Conservation (phyloP, 2,329 filamentous ascomycete genomes). For the Epichloe typhina region DNA sequence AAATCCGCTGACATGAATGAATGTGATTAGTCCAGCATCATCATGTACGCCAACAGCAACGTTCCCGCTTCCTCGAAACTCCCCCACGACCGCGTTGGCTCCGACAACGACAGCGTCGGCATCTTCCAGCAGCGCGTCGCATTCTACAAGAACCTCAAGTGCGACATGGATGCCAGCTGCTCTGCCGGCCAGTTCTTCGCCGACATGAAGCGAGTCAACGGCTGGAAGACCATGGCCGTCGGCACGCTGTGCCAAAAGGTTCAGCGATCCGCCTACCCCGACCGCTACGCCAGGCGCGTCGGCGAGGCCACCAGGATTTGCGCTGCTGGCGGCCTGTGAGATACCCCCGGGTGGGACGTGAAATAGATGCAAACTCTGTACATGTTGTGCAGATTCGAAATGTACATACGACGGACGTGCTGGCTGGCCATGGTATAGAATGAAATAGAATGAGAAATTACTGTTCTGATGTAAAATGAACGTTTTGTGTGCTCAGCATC, state of each 20-base stretch:
- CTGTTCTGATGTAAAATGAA: background rate
- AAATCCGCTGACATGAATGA: background rate
- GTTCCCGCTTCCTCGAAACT: conserved; percentile 10
- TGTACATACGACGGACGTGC: no score
- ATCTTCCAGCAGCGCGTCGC: conserved; percentile 13
- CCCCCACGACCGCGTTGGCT: conserved; percentile 10
- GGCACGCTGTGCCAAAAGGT: conserved; percentile 13
- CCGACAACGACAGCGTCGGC: conserved; percentile 13
- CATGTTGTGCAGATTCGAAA: background rate
- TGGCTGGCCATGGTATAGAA: no score
- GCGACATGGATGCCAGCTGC: conserved; percentile 12
- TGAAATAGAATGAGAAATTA: no score
- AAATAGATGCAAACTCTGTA: background rate
- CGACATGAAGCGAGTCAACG: conserved; percentile 10
- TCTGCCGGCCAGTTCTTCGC: conserved; percentile 11
- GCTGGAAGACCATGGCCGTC: conserved; percentile 11
- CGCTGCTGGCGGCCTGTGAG: conserved; percentile 9
- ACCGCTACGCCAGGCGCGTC: conserved; percentile 9
- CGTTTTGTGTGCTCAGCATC: no score
- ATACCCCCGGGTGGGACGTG: no score
- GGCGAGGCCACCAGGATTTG: conserved; percentile 9
- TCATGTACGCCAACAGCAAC: conserved; percentile 10
- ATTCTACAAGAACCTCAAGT: conserved; percentile 11
- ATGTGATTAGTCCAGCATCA: conserved; percentile 8
- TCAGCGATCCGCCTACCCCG: conserved; percentile 11